A percentile compares a stretch with the other conserved stretches of the same genome.
phyloP scores from a whole-genome alignment of 768 basidiomycete species.

The Coprinopsis cinerea region DNA sequence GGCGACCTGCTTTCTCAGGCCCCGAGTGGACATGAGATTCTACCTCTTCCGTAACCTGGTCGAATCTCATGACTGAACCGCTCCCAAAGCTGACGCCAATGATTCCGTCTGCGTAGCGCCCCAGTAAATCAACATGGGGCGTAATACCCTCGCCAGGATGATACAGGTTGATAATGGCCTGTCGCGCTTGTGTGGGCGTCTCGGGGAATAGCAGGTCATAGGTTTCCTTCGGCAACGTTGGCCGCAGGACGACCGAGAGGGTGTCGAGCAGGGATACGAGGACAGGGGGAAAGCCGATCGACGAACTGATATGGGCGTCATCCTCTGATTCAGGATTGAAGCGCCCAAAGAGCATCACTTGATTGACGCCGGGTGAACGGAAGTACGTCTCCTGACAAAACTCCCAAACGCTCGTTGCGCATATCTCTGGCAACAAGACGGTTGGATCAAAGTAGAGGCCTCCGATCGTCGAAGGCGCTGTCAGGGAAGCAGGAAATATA shows the following conservation, averaged over 20 bases:
- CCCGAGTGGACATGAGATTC: too few relatives aligned
- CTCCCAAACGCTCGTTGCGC: slow-evolving; percentile 42
- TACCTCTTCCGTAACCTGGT: too few relatives aligned
- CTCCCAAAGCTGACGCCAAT: slow-evolving; percentile 80
- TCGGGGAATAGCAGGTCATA: slow-evolving; percentile 59
- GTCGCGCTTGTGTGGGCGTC: slow-evolving; percentile 48
- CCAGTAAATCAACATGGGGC: slow-evolving; percentile 80
- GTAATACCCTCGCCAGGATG: slow-evolving; percentile 84
- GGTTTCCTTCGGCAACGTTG: slow-evolving; percentile 41
- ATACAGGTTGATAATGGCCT: slow-evolving; percentile 90
- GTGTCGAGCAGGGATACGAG: slow-evolving; percentile 47
- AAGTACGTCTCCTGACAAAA: slow-evolving; percentile 60
- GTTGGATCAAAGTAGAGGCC: slow-evolving; percentile 60
- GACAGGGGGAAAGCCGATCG: slow-evolving; percentile 49
- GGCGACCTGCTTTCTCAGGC: slow-evolving; percentile 13
- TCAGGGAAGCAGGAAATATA: slow-evolving; percentile 6
- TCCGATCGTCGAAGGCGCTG: slow-evolving; percentile 46
- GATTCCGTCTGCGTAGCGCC: slow-evolving; percentile 85
- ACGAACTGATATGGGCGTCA: slow-evolving; percentile 10
- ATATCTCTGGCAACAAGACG: slow-evolving; percentile 41
- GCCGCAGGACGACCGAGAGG: slow-evolving; percentile 43
- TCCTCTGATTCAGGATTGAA: slow-evolving; percentile 14
- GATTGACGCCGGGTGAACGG: slow-evolving; percentile 47
- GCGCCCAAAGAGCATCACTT: slow-evolving; percentile 84
- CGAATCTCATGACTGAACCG: slow-evolving; percentile 78